Evolutionary conservation across 768 basidiomycete species (phyloP), one percentile per base, ranked within the genome.

Genomic region (Lentinula aciculospora): DNA sequence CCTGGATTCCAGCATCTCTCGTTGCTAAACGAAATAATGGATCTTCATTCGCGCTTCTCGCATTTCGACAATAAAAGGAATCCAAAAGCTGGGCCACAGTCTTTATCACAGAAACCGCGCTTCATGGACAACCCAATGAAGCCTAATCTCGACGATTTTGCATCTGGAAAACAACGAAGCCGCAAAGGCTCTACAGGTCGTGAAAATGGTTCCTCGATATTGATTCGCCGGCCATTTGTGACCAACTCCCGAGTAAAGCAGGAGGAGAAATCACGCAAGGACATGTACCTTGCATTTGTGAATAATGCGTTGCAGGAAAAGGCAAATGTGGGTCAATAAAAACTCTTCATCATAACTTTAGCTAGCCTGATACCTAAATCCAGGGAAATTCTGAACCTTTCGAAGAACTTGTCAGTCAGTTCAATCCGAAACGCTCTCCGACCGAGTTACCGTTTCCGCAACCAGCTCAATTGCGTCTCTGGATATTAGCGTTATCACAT

Each of bases 401-500:
- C 69, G 86, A 97, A 61, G 90, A 95, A 61, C 85, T 99, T 31
- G 85, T 98, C 5, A 79, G 86, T 56, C 92, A 95, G 62, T 98
- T 99, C 69, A 84, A 83, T 62, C 71, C 74, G 10, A 81, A 80
- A 60, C 72, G 71, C 15, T 68, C 68, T 1, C 54, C 64, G 13
- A 58, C 51, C 7, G 68, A 72, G 40, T 62, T 61, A 19, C 65
- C 68, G 3, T 76, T 77, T 8, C 77, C 78, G 2, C 75, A 78
- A 61, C 74, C 78, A 19, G 63, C 77, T 0, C 84, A 92, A 62
- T 72, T 95, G 46, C 84, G 88, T 10, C 73, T 85, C 4, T 94
- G 91, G 89, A 80, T 99, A 29, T 78, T 85, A 29, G 92, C 94
- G 0, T 79, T 99, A 27, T 89, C 92, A 0, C 92, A 98, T 66